phyloP scores from a whole-genome alignment of 306 rosid species.

The Cyamopsis tetragonoloba region DNA sequence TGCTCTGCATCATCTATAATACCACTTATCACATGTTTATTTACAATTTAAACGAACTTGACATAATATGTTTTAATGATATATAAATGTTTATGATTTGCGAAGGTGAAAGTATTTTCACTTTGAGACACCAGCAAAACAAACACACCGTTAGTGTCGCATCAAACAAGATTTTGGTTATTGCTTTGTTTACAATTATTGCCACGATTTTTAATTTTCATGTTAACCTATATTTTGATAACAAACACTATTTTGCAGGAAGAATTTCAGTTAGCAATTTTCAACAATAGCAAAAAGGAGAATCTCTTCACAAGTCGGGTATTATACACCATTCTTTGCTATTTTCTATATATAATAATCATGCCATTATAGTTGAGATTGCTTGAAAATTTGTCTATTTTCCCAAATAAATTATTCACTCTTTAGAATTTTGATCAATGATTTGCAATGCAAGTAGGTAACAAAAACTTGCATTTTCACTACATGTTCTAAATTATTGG shows the following conservation, averaged over 20 bases:
- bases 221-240: background rate
- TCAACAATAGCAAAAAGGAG: slow-evolving; percentile 61
- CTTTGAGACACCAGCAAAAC: too few relatives aligned
- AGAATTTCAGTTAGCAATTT: slow-evolving; percentile 87
- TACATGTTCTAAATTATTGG: background rate
- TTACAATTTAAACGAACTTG: too few relatives aligned
- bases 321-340: background rate
- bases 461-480: background rate
- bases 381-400: background rate
- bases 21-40: too few relatives aligned
- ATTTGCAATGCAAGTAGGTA: background rate
- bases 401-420: background rate
- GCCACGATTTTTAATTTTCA: background rate
- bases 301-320: slow-evolving; percentile 91
- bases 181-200: too few relatives aligned
- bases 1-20: too few relatives aligned
- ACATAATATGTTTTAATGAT: too few relatives aligned
- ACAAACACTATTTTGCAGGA: slow-evolving; percentile 54
- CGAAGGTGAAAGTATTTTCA: too few relatives aligned
- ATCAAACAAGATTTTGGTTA: too few relatives aligned
- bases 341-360: background rate
- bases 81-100: too few relatives aligned
- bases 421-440: background rate
- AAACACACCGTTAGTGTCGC: too few relatives aligned
- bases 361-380: background rate